Evolutionary conservation across 371 early-diverging fungal species (phyloP), one percentile per base, ranked within the genome.

Genomic region (Mortierella sp.): DNA sequence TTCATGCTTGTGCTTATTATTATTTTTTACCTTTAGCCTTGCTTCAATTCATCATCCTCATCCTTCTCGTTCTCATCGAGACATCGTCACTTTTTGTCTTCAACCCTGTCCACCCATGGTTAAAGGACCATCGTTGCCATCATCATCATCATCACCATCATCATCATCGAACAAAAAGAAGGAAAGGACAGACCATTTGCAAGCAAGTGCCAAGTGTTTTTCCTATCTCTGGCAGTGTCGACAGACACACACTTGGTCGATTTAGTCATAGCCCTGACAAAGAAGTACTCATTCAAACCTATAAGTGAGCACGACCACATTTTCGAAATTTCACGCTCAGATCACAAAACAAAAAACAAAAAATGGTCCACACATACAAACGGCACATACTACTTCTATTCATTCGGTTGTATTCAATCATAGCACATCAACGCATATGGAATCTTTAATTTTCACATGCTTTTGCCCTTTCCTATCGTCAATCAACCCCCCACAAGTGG

Each of bases 281-380:
- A 32, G 38, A 65, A 21, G 4, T 60, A 60, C 32, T 18, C 16
- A 35, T 5, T 16, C 35, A 1, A 27, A 1, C 56, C 56, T n/a
- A 56, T n/a, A 12, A 35, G 11, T 41, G 41, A 68, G 68, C 68
- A 68, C 68, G 68, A 68, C 68, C 68, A 68, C 68, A n/a, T 56
- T 65, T 65, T 21, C 24, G 32, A 21, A 35, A 68, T 21, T 68
- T 68, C 68, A 68, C 68, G 68, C 68, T 68, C 68, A 68, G 68
- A 68, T 41, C 68, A 63, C 68, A 38, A 38, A 68, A 35, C 35
- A 63, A 12, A 35, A 14, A 18, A 1, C 24, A 35, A 12, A 35
- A 14, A 21, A 5, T 24, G 7, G 18, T 8, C 29, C 2, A 29
- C 35, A 60, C 16, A 63, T 32, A 29, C 60, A 60, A 60, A 29